phyloP scores from a whole-genome alignment of 2,329 filamentous ascomycete species.

The Plenodomus tracheiphilus region DNA sequence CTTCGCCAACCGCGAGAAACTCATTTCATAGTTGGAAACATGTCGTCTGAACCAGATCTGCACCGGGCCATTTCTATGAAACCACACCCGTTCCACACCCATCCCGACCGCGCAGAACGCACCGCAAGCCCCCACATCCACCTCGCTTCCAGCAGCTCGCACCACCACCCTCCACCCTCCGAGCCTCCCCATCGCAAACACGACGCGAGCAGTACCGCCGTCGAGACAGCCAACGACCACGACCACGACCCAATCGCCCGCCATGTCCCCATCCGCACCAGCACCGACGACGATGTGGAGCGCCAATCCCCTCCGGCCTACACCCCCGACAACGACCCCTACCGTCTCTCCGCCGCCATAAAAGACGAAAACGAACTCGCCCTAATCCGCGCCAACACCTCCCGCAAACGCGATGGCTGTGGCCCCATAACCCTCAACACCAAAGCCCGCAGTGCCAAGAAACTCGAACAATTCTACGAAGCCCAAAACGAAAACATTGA shows the following conservation, averaged over 20 bases:
- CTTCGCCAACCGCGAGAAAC: background rate
- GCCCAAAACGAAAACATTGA: constrained; percentile 93
- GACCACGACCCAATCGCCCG: constrained; percentile 41
- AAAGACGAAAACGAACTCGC: constrained; percentile 79
- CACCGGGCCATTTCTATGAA: constrained; percentile 54
- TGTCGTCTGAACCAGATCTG: constrained; percentile 50
- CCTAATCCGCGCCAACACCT: constrained; percentile 77
- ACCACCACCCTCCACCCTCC: constrained; percentile 18
- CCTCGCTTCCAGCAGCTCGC: constrained; percentile 18
- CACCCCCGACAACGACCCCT: constrained; percentile 73
- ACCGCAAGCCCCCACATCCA: constrained; percentile 35
- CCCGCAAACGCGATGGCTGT: constrained; percentile 68
- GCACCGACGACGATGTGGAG: constrained; percentile 46
- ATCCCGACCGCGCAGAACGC: constrained; percentile 32
- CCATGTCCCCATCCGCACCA: constrained; percentile 34
- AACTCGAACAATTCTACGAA: constrained; percentile 81
- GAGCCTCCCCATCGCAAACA: constrained; percentile 17
- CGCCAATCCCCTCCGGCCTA: constrained; percentile 60
- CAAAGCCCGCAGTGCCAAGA: constrained; percentile 53
- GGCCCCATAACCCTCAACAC: constrained; percentile 49
- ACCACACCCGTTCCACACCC: constrained; percentile 48
- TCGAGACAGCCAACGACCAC: constrained; percentile 39
- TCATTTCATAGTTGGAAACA: constrained; percentile 11
- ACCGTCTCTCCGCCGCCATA: constrained; percentile 73
- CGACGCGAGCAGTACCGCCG: constrained; percentile 45